phyloP scores from a whole-genome alignment of 257 asterid species.

The Ilex asprella region DNA sequence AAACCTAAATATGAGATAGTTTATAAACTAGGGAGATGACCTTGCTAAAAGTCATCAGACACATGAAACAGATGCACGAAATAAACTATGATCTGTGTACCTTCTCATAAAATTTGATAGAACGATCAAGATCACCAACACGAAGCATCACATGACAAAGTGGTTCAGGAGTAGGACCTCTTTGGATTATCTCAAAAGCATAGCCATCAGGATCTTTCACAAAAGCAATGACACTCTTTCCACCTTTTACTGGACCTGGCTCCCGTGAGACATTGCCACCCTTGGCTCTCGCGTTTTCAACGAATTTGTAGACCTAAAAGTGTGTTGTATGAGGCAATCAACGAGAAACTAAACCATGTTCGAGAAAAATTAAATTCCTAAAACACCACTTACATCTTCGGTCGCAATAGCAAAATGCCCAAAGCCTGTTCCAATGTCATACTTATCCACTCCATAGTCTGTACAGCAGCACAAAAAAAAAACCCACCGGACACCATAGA shows the following conservation, averaged over 20 bases:
- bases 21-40: not conserved
- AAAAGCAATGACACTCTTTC: slow-evolving; percentile 80
- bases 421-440: slow-evolving; percentile 89
- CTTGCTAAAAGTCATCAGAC: not conserved
- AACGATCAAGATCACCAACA: slow-evolving; percentile 96
- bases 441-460: slow-evolving; percentile 91
- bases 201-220: slow-evolving; percentile 99
- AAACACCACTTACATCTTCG: slow-evolving; percentile 61
- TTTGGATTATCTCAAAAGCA: slow-evolving; percentile 78
- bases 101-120: slow-evolving; percentile 95
- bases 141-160: slow-evolving; percentile 99
- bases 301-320: slow-evolving; percentile 78
- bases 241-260: slow-evolving; percentile 99
- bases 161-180: slow-evolving; percentile 92
- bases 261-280: slow-evolving; percentile 96
- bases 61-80: slow-evolving; percentile 1
- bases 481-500: not conserved
- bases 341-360: not conserved
- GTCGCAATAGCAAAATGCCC: slow-evolving; percentile 97
- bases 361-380: not conserved
- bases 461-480: slow-evolving; percentile 23
- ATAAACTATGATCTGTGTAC: slow-evolving; percentile 19
- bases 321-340: not conserved
- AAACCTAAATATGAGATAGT: too few relatives aligned
- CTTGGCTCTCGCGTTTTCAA: slow-evolving; percentile 72